phyloP scores from a whole-genome alignment of 2,329 filamentous ascomycete genomes.

The Calcarisporium arbuscula region DNA sequence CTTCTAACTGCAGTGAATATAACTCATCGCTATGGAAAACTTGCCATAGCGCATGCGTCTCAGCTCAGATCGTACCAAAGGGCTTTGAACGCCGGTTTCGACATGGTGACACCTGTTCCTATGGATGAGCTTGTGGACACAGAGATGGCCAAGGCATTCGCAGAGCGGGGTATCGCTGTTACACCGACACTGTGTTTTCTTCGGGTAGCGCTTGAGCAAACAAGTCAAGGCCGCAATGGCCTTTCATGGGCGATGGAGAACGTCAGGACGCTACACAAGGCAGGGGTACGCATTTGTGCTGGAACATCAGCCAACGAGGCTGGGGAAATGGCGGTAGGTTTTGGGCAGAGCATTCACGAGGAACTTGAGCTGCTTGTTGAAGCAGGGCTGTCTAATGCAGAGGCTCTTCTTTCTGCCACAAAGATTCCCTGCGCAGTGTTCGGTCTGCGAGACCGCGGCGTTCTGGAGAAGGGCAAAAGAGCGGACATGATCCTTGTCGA shows the following conservation, averaged over 20 bases:
- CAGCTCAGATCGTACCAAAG: slow-evolving; percentile 16
- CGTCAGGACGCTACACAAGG: slow-evolving; percentile 16
- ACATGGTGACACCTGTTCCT: slow-evolving; percentile 21
- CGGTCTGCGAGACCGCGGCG: slow-evolving; percentile 19
- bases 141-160: slow-evolving; percentile 11
- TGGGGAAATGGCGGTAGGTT: slow-evolving; percentile 6
- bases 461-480: slow-evolving; percentile 15
- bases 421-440: slow-evolving; percentile 13
- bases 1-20: slow-evolving; percentile 16
- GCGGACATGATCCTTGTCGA: slow-evolving; percentile 24
- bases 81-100: slow-evolving; percentile 18
- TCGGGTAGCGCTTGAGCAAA: neutral
- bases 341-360: slow-evolving; percentile 15
- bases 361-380: slow-evolving; percentile 16
- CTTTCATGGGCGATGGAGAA: slow-evolving; percentile 16
- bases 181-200: slow-evolving; percentile 22
- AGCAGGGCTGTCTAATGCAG: slow-evolving; percentile 12
- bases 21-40: slow-evolving; percentile 15
- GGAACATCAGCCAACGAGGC: slow-evolving; percentile 22
- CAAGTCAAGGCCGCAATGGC: slow-evolving; percentile 7
- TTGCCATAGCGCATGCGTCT: slow-evolving; percentile 19
- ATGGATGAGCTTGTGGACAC: slow-evolving; percentile 18
- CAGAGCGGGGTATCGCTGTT: slow-evolving; percentile 12
- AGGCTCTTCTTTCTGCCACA: slow-evolving; percentile 16
- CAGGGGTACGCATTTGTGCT: slow-evolving; percentile 22